Conservation (phyloP, 148 eudicot genomes). For the Agrostemma githago region DNA sequence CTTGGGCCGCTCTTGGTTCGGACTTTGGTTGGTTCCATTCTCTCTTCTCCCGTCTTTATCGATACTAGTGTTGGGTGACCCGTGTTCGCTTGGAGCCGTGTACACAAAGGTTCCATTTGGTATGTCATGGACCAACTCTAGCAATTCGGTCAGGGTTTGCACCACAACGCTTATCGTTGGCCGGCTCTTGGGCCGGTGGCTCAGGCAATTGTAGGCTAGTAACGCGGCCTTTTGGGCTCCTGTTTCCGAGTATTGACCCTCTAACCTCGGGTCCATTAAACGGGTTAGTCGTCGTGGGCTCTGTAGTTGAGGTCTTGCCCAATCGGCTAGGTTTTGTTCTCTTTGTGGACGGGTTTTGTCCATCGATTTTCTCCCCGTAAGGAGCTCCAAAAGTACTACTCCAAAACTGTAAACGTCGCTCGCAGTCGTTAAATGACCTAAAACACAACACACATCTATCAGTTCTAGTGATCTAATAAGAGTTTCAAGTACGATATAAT, state of each 20-base stretch:
- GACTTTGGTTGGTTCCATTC: constrained; percentile 22
- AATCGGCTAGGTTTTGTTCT: constrained; percentile 71
- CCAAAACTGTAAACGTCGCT: constrained; percentile 96
- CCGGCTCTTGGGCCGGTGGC: constrained; percentile 66
- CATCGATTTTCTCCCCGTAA: constrained; percentile 69
- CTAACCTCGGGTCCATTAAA: constrained; percentile 74
- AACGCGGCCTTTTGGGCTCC: constrained; percentile 76
- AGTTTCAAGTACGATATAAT: too few relatives aligned
- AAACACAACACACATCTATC: too few relatives aligned
- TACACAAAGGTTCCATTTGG: constrained; percentile 61
- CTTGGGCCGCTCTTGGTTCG: constrained; percentile 21
- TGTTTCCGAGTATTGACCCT: constrained; percentile 61
- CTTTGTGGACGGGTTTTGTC: constrained; percentile 61
- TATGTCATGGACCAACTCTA: constrained; percentile 37
- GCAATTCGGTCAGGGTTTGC: constrained; percentile 50
- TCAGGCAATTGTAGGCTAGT: constrained; percentile 72
- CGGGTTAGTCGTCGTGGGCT: constrained; percentile 51
- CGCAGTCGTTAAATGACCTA: constrained; percentile 82
- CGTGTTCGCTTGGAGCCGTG: constrained; percentile 37
- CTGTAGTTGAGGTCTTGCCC: constrained; percentile 69
- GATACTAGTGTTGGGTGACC: background rate
- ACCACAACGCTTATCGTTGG: constrained; percentile 66
- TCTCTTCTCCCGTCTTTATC: constrained; percentile 29
- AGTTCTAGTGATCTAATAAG: too few relatives aligned
- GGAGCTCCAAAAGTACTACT: constrained; percentile 70